Evolutionary conservation across 192 early-diverging fungal species (phyloP), one percentile per base, ranked within the genome.

Genomic region (Entomortierella beljakovae): DNA sequence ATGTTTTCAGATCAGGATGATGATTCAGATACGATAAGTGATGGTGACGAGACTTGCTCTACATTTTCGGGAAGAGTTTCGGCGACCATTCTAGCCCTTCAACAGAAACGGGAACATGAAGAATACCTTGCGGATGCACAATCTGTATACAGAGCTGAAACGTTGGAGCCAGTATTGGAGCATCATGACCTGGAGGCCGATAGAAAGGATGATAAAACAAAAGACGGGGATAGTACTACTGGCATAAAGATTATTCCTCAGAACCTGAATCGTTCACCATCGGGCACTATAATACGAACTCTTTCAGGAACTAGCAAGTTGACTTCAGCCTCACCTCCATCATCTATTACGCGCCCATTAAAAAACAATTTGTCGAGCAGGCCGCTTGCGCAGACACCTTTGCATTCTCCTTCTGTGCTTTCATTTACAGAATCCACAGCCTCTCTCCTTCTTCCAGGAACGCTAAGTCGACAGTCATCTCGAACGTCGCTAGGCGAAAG

Each of bases 1-100:
- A 79, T 79, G 75, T 79, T 79, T 40, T 79, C 75, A 10, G 75
- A 77, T 35, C 54, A 68, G 23, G 67, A 70, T n/a, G 75, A 65
- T 31, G 61, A 69, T 5, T 79, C 75, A 3, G 71, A 66, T 35
- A 42, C 48, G 50, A 65, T 70, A 23, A 70, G 61, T 25, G 75
- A 70, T 1, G 75, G 49, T 8, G 74, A 62, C 20, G 73, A 79
- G 23, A 59, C 75, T 1, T 37, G 32, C 28, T 79, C 75, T 2
- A 79, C 75, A 0, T 79, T 79, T 34, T 79, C 75, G 5, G 75
- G 62, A 6, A 57, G 67, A 11, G 68, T 79, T 13, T 79, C 75
- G 8, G 75, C 75, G 8, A 68, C 75, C 1, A 79, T 79, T 35
- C 13, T 79, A 50, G 75, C 75, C 6, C 31, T 79, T 11, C 66